Evolutionary conservation across 352 stramenopile species (phyloP).

Genomic region (Pythium plurisporium): DNA sequence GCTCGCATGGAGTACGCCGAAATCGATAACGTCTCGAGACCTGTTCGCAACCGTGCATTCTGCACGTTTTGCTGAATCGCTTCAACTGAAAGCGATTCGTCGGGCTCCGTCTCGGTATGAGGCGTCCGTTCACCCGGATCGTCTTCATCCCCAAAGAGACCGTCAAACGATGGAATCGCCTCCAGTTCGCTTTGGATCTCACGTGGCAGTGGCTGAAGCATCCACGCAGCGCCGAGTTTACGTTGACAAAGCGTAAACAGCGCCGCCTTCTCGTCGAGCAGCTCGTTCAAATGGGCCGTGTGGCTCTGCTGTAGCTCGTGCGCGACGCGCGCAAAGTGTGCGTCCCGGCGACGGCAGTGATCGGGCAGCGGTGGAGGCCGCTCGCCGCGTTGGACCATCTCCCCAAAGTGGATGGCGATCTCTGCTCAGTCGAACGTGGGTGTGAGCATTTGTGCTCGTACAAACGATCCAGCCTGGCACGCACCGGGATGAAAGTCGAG

Average conservation of each 20-base stretch:
- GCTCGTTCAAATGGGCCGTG: slow-evolving; percentile 6
- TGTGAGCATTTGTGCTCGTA: too few relatives aligned
- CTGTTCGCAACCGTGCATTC: background rate
- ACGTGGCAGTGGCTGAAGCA: slow-evolving; percentile 7
- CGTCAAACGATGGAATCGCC: background rate
- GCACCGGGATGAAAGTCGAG: slow-evolving; percentile 47
- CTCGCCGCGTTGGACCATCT: slow-evolving; percentile 15
- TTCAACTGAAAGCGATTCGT: background rate
- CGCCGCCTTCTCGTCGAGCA: slow-evolving; percentile 9
- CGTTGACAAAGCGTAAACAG: slow-evolving; percentile 17
- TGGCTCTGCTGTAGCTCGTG: slow-evolving; percentile 18
- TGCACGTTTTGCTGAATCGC: slow-evolving; percentile 9
- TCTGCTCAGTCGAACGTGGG: too few relatives aligned
- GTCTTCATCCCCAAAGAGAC: slow-evolving; percentile 15
- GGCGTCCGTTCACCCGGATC: background rate
- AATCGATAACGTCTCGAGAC: background rate
- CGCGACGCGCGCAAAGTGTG: slow-evolving; percentile 14
- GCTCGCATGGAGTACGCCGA: background rate
- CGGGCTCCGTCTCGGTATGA: background rate
- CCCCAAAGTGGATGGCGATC: slow-evolving; percentile 20
- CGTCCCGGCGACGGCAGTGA: background rate
- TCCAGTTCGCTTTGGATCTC: slow-evolving; percentile 2
- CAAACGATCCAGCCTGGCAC: too few relatives aligned
- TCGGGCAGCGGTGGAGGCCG: slow-evolving; percentile 3
- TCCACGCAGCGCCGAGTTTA: slow-evolving; percentile 11